Evolutionary conservation across 192 early-diverging fungal genomes (phyloP), one percentile per base, ranked within the genome.

Genomic region (Umbelopsis sp.): DNA sequence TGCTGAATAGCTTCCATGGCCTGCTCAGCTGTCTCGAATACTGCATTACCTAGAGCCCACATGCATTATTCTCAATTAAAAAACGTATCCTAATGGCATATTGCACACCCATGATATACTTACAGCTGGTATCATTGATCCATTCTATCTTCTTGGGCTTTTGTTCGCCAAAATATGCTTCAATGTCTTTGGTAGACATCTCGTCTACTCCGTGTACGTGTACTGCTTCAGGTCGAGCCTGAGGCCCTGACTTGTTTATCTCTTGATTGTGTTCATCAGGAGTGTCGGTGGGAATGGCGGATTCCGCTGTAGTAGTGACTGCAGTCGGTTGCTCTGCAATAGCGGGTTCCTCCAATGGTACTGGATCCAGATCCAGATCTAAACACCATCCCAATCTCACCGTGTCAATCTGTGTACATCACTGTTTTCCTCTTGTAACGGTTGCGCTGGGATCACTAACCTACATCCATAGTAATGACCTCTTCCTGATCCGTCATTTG

Each of bases 121-220:
- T 82, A 73, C 83, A 84, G 16, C 69, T 76, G 1, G 83, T 74
- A 34, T 84, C 83, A 54, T 84, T 73, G 16, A 84, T 79, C 83
- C 83, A 84, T 65, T 84, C 81, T 26, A 84, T 79, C 24, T 81
- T 79, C 8, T 72, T 66, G 9, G 81, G 72, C 11, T 74, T 70
- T 32, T 74, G 72, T 17, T 66, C 74, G 3, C 74, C 67, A 77
- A 82, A 84, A 66, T 84, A 84, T 1, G 51, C 59, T 45, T 76
- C 68, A 20, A 84, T 74, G 54, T 84, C 83, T 29, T 80, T 71
- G 26, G 83, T 84, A 22, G 75, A 76, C 83, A 84, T 84, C 0
- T 80, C 81, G 50, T 84, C 81, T 20, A 80, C 78, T 26, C 83
- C 83, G 31, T 75, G 75, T 36, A 84, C 54, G 66, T 80, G 70